These are phyloP conservation scores for Neurospora pannonica DNA, from an alignment of 495 filamentous ascomycete species.

Conservation along the genomic window DNA sequence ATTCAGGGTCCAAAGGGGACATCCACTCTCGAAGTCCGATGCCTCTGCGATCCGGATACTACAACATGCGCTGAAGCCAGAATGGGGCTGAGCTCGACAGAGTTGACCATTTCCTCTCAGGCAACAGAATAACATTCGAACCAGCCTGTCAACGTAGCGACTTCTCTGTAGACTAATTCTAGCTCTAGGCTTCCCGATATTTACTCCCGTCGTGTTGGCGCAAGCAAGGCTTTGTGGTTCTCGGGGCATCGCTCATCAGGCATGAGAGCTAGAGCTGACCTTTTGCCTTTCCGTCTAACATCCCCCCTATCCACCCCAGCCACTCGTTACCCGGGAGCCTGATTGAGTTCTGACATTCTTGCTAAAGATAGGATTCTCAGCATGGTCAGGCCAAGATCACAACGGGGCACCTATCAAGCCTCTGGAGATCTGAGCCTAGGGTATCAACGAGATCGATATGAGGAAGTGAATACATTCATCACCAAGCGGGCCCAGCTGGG, in stretches of 20 bases:
- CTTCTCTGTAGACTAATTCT: no score
- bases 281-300: background rate
- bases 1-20: background rate
- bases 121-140: no score
- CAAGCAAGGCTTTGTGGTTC: no score
- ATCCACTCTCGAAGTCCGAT: background rate
- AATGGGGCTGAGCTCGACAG: no score
- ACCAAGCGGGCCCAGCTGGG: background rate
- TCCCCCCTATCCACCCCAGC: background rate
- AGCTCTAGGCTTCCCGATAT: no score
- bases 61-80: no score
- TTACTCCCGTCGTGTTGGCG: no score
- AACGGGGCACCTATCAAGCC: background rate
- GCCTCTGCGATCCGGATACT: background rate
- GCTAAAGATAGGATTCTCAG: background rate
- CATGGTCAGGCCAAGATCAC: background rate
- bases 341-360: background rate
- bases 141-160: no score
- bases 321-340: background rate
- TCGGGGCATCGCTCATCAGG: background rate
- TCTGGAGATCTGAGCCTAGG: background rate
- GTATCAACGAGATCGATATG: background rate
- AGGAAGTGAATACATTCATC: background rate
- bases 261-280: background rate
- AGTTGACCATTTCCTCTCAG: no score